Percentiles rank a stretch among this genome's conserved stretches.
Evolutionary conservation across 2,329 filamentous ascomycete genomes (phyloP).

Genomic region (Claviceps spartinae): DNA sequence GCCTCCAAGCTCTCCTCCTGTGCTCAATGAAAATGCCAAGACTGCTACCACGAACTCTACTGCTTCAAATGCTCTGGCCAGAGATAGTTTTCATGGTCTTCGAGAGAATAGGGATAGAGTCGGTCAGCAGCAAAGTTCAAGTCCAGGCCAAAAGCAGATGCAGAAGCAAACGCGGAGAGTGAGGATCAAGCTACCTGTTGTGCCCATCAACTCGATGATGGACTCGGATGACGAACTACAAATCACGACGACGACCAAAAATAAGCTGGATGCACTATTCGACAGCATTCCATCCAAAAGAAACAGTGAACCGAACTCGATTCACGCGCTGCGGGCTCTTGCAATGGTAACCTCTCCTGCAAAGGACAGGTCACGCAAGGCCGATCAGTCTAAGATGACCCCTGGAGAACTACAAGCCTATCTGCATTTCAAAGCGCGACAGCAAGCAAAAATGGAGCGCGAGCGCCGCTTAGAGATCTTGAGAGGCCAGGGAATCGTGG

Average conservation of each 20-base stretch:
- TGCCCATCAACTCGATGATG: conserved; percentile 25
- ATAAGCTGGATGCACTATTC: conserved; percentile 50
- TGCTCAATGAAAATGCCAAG: conserved; percentile 16
- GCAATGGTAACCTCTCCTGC: conserved; percentile 56
- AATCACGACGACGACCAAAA: conserved; percentile 37
- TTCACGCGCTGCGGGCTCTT: conserved; percentile 58
- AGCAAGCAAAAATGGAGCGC: conserved; percentile 67
- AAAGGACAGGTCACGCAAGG: conserved; percentile 32
- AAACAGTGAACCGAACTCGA: conserved; percentile 46
- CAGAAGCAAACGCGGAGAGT: conserved; percentile 31
- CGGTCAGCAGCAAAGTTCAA: conserved; percentile 48
- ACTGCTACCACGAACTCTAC: conserved; percentile 1
- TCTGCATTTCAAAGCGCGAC: conserved; percentile 57
- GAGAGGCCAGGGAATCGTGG: conserved; percentile 61
- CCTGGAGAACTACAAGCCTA: conserved; percentile 53
- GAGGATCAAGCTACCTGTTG: conserved; percentile 34
- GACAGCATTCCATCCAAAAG: conserved; percentile 52
- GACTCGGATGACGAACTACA: conserved; percentile 51
- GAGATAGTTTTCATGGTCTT: neutral
- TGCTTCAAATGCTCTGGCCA: neutral
- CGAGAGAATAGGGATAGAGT: conserved; percentile 25
- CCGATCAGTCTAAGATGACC: conserved; percentile 46
- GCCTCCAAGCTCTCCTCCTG: conserved; percentile 57
- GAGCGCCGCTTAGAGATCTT: conserved; percentile 65
- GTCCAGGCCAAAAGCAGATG: conserved; percentile 11